Base-by-base conservation (phyloP, 2,329 filamentous ascomycete genomes). In the Coleophoma cylindrospora region DNA sequence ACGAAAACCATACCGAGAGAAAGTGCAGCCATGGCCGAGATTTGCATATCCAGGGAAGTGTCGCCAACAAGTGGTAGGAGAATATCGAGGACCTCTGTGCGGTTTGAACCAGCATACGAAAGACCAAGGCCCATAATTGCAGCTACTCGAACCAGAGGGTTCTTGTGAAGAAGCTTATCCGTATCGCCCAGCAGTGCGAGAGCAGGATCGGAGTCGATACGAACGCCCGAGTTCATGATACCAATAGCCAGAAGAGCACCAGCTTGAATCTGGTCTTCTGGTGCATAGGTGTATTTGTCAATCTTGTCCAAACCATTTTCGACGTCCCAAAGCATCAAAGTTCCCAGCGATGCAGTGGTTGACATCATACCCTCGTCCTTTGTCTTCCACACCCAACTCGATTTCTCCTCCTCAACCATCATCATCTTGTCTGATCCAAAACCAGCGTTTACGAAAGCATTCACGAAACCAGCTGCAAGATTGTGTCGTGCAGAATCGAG, bases 361-460 rank as follows among this genome's bases (percentile, higher is more conserved):
- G 94, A 97, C 70, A 96, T 80, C 91, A 96, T 96, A 56, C 94
- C 94, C 63, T 96, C 91, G 40, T 95, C 91, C 72, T 99, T 99
- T 17, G 95, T 97, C 76, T 97, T 99, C 90, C 91, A 99, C 4
- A 99, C 89, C 92, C 94, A 99, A 56, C 87, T 89, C 61, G 87
- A 85, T 74, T 95, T 95, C 56, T 91, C 86, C 52, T 89, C 86
- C 17, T 94, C 87, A 40, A 90, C 86, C 51, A 97, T 76, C 92
- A 99, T 96, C 82, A 99, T 87, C 77, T 96, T 97, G 70, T 99
- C 94, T 51, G 91, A 88, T 40, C 91, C 89, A 61, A 91, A 99
- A 33, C 94, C 94, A 48, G 94, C 91, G 61, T 99, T 99, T 55
- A 94, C 91, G 63, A 99, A 97, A 0, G 88, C 89, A 64, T 99